These are phyloP conservation scores for Pythium insidiosum DNA, from an alignment of 352 stramenopile genomes.

Conservation along the genomic window DNA sequence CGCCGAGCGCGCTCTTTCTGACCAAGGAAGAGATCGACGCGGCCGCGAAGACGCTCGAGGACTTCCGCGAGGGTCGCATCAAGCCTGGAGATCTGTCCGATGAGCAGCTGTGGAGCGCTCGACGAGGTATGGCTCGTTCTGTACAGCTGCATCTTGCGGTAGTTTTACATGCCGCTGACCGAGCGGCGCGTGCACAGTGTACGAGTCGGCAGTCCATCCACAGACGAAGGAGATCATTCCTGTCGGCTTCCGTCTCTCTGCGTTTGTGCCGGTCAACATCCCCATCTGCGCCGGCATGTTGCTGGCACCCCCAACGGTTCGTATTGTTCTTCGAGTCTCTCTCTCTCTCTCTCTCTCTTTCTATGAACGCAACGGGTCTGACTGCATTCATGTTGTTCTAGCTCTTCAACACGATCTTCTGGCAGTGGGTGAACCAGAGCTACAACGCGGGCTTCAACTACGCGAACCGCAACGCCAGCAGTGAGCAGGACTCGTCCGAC, in stretches of 20 bases:
- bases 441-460: conserved; percentile 89
- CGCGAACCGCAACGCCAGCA: conserved; percentile 80
- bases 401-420: conserved; percentile 75
- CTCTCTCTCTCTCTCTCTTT: no score
- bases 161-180: neutral
- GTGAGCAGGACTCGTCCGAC: conserved; percentile 61
- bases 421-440: conserved; percentile 87
- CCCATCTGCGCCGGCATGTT: conserved; percentile 84
- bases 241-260: conserved; percentile 58
- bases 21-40: conserved; percentile 57
- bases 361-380: no score
- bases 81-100: conserved; percentile 34
- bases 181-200: conserved; percentile 21
- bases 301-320: conserved; percentile 62
- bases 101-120: conserved; percentile 70
- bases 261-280: conserved; percentile 85
- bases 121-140: conserved; percentile 27
- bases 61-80: conserved; percentile 46
- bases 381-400: no score
- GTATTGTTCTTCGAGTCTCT: no score
- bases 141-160: neutral
- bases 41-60: conserved; percentile 38
- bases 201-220: conserved; percentile 73
- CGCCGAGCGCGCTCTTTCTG: conserved; percentile 64
- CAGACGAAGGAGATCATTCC: conserved; percentile 76